These are phyloP conservation scores for Pyrenophora teres DNA, from an alignment of 2,329 filamentous ascomycete species.

Conservation along the genomic window DNA sequence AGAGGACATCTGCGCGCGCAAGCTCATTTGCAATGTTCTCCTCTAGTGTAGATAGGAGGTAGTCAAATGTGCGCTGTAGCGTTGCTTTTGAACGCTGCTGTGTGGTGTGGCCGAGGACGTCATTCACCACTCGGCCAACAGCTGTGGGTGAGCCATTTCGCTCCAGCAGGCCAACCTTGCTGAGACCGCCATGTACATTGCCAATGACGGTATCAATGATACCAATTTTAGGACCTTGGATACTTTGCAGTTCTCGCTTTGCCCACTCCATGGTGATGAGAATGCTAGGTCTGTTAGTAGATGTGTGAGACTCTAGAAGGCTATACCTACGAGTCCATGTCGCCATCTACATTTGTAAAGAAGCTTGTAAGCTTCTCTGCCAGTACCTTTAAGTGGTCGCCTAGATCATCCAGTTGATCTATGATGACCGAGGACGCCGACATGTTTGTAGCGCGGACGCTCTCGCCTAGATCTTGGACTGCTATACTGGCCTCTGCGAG, in stretches of 20 bases:
- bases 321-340: conserved; percentile 74
- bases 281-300: conserved; percentile 60
- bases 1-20: conserved; percentile 77
- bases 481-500: conserved; percentile 90
- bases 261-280: conserved; percentile 97
- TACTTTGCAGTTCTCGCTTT: conserved; percentile 73
- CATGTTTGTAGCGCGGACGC: conserved; percentile 86
- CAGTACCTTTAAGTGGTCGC: conserved; percentile 81
- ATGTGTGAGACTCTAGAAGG: background rate
- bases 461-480: conserved; percentile 93
- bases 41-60: conserved; percentile 85
- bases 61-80: conserved; percentile 83
- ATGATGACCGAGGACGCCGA: conserved; percentile 86
- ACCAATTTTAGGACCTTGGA: conserved; percentile 50
- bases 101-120: conserved; percentile 77
- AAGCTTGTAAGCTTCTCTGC: conserved; percentile 87
- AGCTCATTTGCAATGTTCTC: conserved; percentile 86
- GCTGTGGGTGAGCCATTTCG: conserved; percentile 62
- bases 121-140: conserved; percentile 70
- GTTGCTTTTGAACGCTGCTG: conserved; percentile 80
- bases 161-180: conserved; percentile 57
- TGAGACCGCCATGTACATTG: conserved; percentile 80
- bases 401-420: conserved; percentile 80
- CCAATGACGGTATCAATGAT: conserved; percentile 76
- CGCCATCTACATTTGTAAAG: conserved; percentile 90